Base-by-base conservation (phyloP, 2,329 filamentous ascomycete genomes). In the Penicillium oxalicum region DNA sequence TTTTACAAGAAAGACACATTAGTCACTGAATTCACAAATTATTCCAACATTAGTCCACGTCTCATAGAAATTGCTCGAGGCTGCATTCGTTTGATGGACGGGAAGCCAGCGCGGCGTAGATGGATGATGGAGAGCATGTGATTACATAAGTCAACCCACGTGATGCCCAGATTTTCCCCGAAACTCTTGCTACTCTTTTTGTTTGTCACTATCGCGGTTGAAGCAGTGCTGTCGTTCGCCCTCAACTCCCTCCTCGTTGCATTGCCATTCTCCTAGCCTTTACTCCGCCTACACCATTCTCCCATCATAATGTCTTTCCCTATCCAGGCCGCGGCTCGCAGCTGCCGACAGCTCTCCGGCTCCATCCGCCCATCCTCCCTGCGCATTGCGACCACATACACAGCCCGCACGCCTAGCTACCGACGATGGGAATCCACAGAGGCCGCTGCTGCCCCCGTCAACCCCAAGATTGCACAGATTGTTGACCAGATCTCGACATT, bases 401-500 rank as follows among this genome's bases (percentile, higher is more conserved):
- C 58, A 59, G 65, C 66, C 56, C 64, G 68, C 59, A 68, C 62
- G 55, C 59, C 67, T 50, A 61, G 82, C 55, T 61, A 82, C 67
- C 83, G 87, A 74, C 83, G 93, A 81, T 91, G 88, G 86, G 87
- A 93, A 73, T 91, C 89, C 55, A 91, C 89, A 61, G 87, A 91
- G 63, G 83, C 79, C 48, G 66, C 56, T 33, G 53, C 77, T 47
- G 73, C 77, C 49, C 70, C 80, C 62, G 72, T 77, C 54, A 95
- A 88, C 74, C 90, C 93, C 55, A 98, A 98, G 81, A 95, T 99
- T 64, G 74, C 84, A 61, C 82, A 81, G 51, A 98, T 99, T 66
- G 93, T 99, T 66, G 91, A 98, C 71, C 91, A 98, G 75, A 98
- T 99, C 73, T 95, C 91, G 75, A 85, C 93, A 81, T 86, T 99